phyloP scores from a whole-genome alignment of 1,284 basidiomycete genomes.

The Hymenochaete sp. region DNA sequence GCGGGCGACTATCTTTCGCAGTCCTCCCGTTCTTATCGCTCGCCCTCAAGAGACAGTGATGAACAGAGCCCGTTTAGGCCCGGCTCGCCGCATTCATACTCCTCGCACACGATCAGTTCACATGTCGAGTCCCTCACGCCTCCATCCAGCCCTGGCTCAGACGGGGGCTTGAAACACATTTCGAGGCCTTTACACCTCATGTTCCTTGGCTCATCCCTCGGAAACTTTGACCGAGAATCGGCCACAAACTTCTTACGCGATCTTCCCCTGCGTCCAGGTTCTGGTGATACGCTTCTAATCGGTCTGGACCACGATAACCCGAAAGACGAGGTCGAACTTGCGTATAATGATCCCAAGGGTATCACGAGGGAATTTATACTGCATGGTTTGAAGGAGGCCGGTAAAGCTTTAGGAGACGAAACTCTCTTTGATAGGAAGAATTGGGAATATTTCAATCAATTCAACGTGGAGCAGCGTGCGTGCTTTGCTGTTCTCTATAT shows the following conservation, averaged over 20 bases:
- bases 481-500: constrained; percentile 17
- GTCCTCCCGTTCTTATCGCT: no score
- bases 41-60: no score
- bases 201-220: constrained; percentile 92
- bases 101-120: constrained; percentile 12
- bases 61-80: no score
- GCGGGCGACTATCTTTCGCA: neutral
- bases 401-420: constrained; percentile 53
- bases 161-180: constrained; percentile 5
- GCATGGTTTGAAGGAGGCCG: constrained; percentile 73
- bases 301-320: constrained; percentile 83
- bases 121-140: constrained; percentile 24
- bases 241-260: constrained; percentile 71
- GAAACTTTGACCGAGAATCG: constrained; percentile 79
- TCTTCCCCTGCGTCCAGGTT: constrained; percentile 69
- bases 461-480: constrained; percentile 65
- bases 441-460: constrained; percentile 81
- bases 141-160: constrained; percentile 32
- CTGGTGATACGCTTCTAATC: constrained; percentile 64
- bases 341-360: constrained; percentile 79
- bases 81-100: constrained; percentile 1
- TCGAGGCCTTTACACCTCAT: constrained; percentile 65
- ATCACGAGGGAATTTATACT: constrained; percentile 81
- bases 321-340: constrained; percentile 57
- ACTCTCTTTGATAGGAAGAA: constrained; percentile 53